Conservation (phyloP, 2,329 filamentous ascomycete species). For the Tolypocladium ovalisporum region DNA sequence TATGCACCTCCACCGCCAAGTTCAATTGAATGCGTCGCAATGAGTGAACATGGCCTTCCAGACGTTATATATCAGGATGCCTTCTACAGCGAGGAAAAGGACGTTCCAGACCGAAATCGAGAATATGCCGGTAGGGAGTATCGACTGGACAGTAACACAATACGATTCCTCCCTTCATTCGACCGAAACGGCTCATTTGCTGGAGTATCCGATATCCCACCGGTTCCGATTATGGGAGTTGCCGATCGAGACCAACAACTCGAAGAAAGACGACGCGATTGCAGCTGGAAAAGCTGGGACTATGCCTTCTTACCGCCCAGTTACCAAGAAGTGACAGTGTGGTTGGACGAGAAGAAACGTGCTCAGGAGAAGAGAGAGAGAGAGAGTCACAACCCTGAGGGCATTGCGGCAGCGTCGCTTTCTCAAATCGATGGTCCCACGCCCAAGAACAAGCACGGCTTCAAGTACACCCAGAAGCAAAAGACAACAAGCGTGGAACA, state of each 20-base stretch:
- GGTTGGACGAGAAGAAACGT: conserved; percentile 40
- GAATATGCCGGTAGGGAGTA: conserved; percentile 89
- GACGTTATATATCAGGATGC: conserved; percentile 73
- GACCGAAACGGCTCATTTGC: conserved; percentile 47
- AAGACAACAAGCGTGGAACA: conserved; percentile 68
- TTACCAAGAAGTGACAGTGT: conserved; percentile 55
- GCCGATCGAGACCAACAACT: conserved; percentile 38
- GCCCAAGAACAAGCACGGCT: conserved; percentile 68
- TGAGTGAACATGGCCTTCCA: conserved; percentile 31
- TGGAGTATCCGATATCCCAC: conserved; percentile 43
- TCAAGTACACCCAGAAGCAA: conserved; percentile 73
- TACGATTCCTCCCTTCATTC: conserved; percentile 74
- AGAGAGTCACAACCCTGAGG: conserved; percentile 10
- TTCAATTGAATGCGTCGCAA: conserved; percentile 7
- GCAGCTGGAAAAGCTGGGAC: conserved; percentile 59
- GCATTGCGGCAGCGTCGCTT: conserved; percentile 29
- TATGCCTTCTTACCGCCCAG: conserved; percentile 61
- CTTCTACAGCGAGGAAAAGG: conserved; percentile 72
- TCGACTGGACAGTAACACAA: conserved; percentile 59
- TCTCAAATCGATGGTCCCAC: conserved; percentile 89
- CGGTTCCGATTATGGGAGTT: conserved; percentile 35
- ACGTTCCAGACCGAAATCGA: conserved; percentile 64
- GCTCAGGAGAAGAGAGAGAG: conserved; percentile 9
- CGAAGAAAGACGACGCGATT: conserved; percentile 35
- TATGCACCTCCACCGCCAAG: conserved; percentile 17